phyloP scores from a whole-genome alignment of 148 eudicot genomes.

The Chenopodium quinoa region DNA sequence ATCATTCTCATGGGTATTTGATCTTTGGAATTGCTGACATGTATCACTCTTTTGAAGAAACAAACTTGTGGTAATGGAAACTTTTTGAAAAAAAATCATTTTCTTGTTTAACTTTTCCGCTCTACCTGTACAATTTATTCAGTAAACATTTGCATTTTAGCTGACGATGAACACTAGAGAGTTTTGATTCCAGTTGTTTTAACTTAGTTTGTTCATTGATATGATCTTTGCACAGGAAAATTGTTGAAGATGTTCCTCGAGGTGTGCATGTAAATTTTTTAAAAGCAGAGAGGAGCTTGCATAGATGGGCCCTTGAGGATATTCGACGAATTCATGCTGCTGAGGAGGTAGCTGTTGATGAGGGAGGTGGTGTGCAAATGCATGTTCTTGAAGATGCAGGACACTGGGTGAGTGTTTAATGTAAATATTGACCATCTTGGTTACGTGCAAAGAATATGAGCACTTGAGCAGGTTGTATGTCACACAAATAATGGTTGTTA shows the following conservation, averaged over 20 bases:
- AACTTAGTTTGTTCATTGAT: background rate
- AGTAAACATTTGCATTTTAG: too few species aligned
- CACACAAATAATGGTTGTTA: background rate
- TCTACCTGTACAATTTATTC: background rate
- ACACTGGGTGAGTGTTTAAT: slow-evolving; percentile 67
- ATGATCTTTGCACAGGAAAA: slow-evolving; percentile 46
- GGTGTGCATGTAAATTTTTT: slow-evolving; percentile 88
- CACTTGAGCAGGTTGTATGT: background rate
- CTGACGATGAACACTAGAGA: background rate
- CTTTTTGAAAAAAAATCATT: background rate
- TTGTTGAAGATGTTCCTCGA: slow-evolving; percentile 88
- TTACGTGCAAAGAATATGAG: background rate
- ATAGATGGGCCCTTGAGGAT: slow-evolving; percentile 90
- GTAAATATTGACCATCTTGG: background rate
- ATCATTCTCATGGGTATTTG: slow-evolving; percentile 73
- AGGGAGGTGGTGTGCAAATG: slow-evolving; percentile 90
- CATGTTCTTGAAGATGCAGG: slow-evolving; percentile 98
- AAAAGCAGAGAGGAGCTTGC: slow-evolving; percentile 95
- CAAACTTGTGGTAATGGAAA: slow-evolving; percentile 66
- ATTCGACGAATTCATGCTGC: slow-evolving; percentile 85
- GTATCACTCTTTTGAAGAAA: slow-evolving; percentile 86
- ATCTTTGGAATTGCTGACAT: slow-evolving; percentile 82
- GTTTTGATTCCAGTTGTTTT: background rate
- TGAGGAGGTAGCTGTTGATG: slow-evolving; percentile 80
- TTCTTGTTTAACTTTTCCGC: background rate